phyloP scores from a whole-genome alignment of 148 eudicot species.

The Amaranthus palmeri region DNA sequence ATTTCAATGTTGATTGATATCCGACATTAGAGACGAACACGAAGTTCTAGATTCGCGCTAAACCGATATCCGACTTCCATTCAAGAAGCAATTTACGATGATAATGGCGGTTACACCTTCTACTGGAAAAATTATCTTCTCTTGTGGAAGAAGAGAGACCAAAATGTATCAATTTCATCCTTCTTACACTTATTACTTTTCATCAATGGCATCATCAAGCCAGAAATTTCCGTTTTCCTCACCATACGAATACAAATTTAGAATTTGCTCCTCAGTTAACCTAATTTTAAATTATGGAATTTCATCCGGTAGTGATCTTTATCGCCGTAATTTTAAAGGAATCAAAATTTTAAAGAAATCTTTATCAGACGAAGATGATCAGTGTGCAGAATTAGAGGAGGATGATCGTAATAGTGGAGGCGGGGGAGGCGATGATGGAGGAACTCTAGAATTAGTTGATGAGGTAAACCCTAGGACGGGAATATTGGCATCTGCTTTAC shows the following conservation, averaged over 20 bases:
- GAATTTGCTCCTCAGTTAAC: too few species aligned
- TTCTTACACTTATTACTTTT: neutral
- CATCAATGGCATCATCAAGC: neutral
- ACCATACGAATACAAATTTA: too few species aligned
- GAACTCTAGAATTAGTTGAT: neutral
- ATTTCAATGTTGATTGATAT: too few species aligned
- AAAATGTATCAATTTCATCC: neutral
- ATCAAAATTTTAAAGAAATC: neutral
- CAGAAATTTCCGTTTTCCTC: too few species aligned
- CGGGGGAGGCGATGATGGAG: neutral
- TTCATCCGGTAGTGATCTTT: neutral
- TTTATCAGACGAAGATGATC: neutral
- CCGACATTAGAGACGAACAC: too few species aligned
- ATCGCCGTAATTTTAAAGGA: neutral
- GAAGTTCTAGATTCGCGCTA: too few species aligned
- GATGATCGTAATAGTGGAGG: neutral
- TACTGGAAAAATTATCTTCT: too few species aligned
- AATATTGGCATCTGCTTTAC: neutral
- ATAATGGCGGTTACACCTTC: neutral
- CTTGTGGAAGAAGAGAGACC: too few species aligned
- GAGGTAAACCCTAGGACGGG: neutral
- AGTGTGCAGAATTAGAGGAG: neutral
- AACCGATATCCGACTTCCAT: too few species aligned
- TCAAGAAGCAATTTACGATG: too few species aligned
- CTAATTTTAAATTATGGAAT: too few species aligned